Evolutionary conservation across 2,329 filamentous ascomycete genomes (phyloP).

Genomic region (Decorospora gaudefroyi): DNA sequence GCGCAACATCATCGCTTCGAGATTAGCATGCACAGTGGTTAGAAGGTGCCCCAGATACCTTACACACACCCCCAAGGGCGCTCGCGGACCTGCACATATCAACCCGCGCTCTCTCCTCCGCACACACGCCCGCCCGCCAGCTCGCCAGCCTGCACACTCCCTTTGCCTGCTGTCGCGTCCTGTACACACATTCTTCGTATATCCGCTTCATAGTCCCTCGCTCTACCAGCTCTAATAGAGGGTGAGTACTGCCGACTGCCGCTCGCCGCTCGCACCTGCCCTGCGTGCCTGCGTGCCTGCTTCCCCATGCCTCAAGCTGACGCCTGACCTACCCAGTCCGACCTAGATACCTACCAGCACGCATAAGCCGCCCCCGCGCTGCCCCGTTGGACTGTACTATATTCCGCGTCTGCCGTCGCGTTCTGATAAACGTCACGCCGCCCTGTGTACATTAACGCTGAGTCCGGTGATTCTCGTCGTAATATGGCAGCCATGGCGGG

Average conservation of each 20-base stretch:
- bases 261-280: constrained; percentile 16
- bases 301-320: constrained; percentile 36
- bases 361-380: constrained; percentile 34
- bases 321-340: constrained; percentile 41
- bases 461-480: constrained; percentile 22
- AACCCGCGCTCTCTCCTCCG: constrained; percentile 30
- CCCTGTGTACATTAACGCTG: constrained; percentile 25
- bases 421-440: constrained; percentile 5
- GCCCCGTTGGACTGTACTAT: constrained; percentile 8
- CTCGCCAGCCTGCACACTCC: constrained; percentile 22
- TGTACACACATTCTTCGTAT: constrained; percentile 35
- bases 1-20: constrained; percentile 47
- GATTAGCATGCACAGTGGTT: constrained; percentile 47
- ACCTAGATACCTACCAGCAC: constrained; percentile 21
- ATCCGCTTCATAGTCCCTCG: constrained; percentile 22
- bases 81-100: constrained; percentile 34
- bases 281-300: constrained; percentile 11
- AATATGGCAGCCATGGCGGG: constrained; percentile 40
- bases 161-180: constrained; percentile 32
- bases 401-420: constrained; percentile 11
- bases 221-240: constrained; percentile 19
- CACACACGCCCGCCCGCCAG: constrained; percentile 22
- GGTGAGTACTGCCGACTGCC: constrained; percentile 26
- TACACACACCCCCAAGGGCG: constrained; percentile 41
- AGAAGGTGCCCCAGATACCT: constrained; percentile 31